Evolutionary conservation across 148 eudicot species (phyloP), one percentile per base, ranked within the genome.

Genomic region (Nepenthes gracilis): DNA sequence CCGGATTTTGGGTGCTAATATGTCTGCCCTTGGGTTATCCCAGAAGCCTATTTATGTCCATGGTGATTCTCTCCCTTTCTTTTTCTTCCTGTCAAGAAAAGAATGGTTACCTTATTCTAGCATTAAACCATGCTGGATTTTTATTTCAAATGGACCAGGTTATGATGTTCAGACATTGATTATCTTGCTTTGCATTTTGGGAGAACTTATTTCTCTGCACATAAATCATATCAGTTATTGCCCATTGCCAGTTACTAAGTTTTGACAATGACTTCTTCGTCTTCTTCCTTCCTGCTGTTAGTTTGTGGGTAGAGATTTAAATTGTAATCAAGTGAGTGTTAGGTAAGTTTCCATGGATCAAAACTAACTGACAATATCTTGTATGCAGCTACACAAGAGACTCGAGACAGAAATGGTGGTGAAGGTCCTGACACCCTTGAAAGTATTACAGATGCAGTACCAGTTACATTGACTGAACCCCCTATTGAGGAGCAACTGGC

Each of bases 11-110:
- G 98, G 98, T 70, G 98, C 98, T 60, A 92, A 88, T 73, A 92
- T 92, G 96, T 92, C 98, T 33, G 98, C 98, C 68, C 90, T 92
- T 65, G 98, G 98, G 37, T 82, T 92, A 69, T 92, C 98, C 11
- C 98, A 92, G 72, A 92, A 88, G 76, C 98, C 98, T 36, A 88
- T 92, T 47, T 88, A 83, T 79, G 75, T 68, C 69, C 81, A 92
- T 58, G 90, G 96, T 92, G 69, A 74, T 69, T 54, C 50, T 64
- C 47, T 45, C 13, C 12, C 35, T 51, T 43, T 43, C 15, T 47
- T 37, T 45, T 13, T 58, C 58, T 34, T 32, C 56, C 48, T 43
- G 36, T 65, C 47, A 13, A 3, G 10, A 10, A 5, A 6, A 40
- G 6, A 3, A 40, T 40, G 45, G 45, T 40, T 8, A 10, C 10